These are phyloP conservation scores for Wickerhamomyces tratensis DNA, from an alignment of 805 yeast genomes.

Conservation along the genomic window DNA sequence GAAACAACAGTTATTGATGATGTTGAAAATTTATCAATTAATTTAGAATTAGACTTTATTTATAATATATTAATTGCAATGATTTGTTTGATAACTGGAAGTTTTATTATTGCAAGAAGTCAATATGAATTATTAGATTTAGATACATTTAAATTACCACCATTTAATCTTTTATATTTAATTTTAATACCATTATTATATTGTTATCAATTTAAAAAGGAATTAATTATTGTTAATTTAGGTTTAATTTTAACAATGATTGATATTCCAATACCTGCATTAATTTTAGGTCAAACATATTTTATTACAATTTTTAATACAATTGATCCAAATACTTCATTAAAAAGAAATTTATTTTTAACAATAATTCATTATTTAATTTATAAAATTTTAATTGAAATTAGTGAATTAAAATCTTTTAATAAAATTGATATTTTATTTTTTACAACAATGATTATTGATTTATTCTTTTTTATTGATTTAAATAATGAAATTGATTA, in stretches of 20 bases:
- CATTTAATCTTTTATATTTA: slow-evolving; percentile 24
- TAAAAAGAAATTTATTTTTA: slow-evolving; percentile 3
- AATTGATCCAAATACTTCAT: slow-evolving; percentile 8
- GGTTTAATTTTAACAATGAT: slow-evolving; percentile 21
- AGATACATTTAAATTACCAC: slow-evolving; percentile 13
- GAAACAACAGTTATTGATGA: too few species aligned
- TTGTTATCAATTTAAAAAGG: slow-evolving; percentile 17
- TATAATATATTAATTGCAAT: not conserved
- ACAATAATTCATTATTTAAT: slow-evolving; percentile 13
- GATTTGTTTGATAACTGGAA: not conserved
- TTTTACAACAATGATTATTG: slow-evolving; percentile 26
- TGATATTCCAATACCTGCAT: slow-evolving; percentile 15
- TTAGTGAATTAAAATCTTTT: slow-evolving; percentile 27
- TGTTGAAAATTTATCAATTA: too few species aligned
- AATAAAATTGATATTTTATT: slow-evolving; percentile 27
- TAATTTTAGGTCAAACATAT: slow-evolving; percentile 12
- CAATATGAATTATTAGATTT: not conserved
- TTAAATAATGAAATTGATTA: slow-evolving; percentile 11
- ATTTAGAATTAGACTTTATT: not conserved
- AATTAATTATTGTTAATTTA: slow-evolving; percentile 18
- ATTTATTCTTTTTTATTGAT: slow-evolving; percentile 19
- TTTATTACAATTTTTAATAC: slow-evolving; percentile 11
- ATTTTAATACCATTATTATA: slow-evolving; percentile 23
- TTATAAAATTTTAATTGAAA: slow-evolving; percentile 15
- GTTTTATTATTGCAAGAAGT: not conserved